Percentiles rank a stretch among this genome's conserved stretches.
phyloP scores from a whole-genome alignment of 331 rosid genomes.

The Telfairia occidentalis region DNA sequence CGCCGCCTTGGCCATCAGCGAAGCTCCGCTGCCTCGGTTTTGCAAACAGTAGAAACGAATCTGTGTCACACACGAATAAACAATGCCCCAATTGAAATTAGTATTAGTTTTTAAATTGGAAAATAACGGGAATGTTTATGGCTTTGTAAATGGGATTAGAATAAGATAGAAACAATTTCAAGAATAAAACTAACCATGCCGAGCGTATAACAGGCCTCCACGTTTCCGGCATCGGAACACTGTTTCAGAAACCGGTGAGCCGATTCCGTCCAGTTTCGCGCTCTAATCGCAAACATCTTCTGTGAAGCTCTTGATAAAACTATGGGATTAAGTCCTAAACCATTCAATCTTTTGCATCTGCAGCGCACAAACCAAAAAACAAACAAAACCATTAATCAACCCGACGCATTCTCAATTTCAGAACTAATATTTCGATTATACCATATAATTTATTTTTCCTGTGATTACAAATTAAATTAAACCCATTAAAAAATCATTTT shows the following conservation, averaged over 20 bases:
- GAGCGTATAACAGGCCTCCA: slow-evolving; percentile 72
- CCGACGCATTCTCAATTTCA: background rate
- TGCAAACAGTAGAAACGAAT: slow-evolving; percentile 88
- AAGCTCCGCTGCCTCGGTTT: slow-evolving; percentile 85
- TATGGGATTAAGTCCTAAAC: slow-evolving; percentile 41
- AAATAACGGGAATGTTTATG: background rate
- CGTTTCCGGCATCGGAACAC: slow-evolving; percentile 78
- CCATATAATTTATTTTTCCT: too few species aligned
- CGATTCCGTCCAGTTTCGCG: slow-evolving; percentile 66
- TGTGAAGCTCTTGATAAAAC: slow-evolving; percentile 60
- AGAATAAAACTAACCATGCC: slow-evolving; percentile 66
- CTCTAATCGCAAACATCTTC: slow-evolving; percentile 30
- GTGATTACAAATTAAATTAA: too few species aligned
- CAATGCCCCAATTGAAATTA: background rate
- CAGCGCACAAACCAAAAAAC: background rate
- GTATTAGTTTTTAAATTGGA: background rate
- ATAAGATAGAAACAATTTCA: background rate
- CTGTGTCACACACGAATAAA: slow-evolving; percentile 25
- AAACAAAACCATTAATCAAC: background rate
- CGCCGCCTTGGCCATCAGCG: slow-evolving; percentile 93
- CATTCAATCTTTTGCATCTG: slow-evolving; percentile 76
- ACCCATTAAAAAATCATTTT: background rate
- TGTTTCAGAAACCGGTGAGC: slow-evolving; percentile 67
- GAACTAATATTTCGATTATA: too few species aligned
- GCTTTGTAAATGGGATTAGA: background rate